These are phyloP conservation scores for Apostasia shenzhenica DNA, from an alignment of 106 monocot species.

Conservation along the genomic window DNA sequence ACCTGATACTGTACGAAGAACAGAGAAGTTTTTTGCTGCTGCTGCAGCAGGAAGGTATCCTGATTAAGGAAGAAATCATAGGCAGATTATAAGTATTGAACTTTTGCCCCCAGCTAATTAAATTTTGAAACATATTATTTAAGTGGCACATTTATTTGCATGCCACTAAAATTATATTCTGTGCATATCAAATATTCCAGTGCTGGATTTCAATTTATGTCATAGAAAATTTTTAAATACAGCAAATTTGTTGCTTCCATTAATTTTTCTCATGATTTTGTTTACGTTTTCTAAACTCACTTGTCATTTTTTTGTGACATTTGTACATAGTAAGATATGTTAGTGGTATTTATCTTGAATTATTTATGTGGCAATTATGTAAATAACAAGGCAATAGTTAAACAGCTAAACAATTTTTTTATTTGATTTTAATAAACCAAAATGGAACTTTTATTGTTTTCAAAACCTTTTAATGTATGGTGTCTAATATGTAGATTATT, in stretches of 20 bases:
- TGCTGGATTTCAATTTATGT: neutral
- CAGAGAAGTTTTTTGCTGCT: slow-evolving; percentile 97
- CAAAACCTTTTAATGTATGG: no score
- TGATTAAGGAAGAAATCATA: neutral
- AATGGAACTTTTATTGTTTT: no score
- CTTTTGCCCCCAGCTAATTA: neutral
- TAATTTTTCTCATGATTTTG: neutral
- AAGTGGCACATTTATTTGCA: neutral
- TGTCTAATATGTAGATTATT: no score
- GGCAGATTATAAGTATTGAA: neutral
- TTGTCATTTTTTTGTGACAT: no score
- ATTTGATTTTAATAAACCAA: no score
- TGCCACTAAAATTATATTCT: neutral
- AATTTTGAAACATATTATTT: neutral
- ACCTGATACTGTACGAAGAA: slow-evolving; percentile 69
- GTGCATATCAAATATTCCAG: neutral
- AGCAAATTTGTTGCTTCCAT: neutral
- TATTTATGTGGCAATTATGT: no score
- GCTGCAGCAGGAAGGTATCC: slow-evolving; percentile 89
- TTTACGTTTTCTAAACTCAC: no score
- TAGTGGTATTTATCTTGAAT: no score
- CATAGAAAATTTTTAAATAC: neutral
- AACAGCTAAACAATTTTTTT: no score
- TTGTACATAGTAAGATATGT: no score
- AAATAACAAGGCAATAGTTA: no score